Evolutionary conservation across 305 asterid genomes (phyloP).

Genomic region (Caryopteris hybrid): DNA sequence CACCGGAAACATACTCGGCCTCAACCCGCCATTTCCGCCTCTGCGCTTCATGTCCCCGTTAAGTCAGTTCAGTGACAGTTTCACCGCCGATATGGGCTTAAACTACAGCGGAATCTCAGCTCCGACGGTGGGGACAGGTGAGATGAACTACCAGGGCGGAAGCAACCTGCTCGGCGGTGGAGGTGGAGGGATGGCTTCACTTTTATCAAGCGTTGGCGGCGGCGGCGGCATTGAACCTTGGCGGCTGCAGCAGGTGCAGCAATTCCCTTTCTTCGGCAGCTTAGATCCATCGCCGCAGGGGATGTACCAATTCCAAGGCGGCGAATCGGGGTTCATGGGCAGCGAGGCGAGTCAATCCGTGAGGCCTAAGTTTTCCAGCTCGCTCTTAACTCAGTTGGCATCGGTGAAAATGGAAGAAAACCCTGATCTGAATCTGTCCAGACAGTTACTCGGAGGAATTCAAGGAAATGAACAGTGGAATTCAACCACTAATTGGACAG

Average conservation of each 20-base stretch:
- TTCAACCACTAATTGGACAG: slow-evolving; percentile 47
- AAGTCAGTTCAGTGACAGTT: slow-evolving; percentile 25
- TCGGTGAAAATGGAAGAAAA: slow-evolving; percentile 72
- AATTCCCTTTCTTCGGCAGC: slow-evolving; percentile 59
- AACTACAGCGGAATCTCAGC: slow-evolving; percentile 29
- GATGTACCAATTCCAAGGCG: slow-evolving; percentile 47
- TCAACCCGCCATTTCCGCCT: slow-evolving; percentile 30
- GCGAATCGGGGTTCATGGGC: slow-evolving; percentile 39
- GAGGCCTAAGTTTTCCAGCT: slow-evolving; percentile 47
- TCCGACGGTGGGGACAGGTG: neutral
- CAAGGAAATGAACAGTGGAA: slow-evolving; percentile 51
- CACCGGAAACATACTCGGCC: slow-evolving; percentile 10
- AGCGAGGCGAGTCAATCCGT: slow-evolving; percentile 29
- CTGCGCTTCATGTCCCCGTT: slow-evolving; percentile 36
- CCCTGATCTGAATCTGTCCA: slow-evolving; percentile 38
- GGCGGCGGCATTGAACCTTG: slow-evolving; percentile 53
- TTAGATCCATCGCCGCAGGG: slow-evolving; percentile 39
- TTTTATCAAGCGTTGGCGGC: slow-evolving; percentile 30
- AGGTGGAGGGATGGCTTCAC: slow-evolving; percentile 27
- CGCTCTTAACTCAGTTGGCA: slow-evolving; percentile 49
- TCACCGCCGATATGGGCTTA: slow-evolving; percentile 25
- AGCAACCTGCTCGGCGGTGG: slow-evolving; percentile 18
- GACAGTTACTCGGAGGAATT: slow-evolving; percentile 49
- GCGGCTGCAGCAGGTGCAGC: slow-evolving; percentile 53
- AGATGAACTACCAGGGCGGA: slow-evolving; percentile 34